Base-by-base conservation (phyloP, 495 filamentous ascomycete species). In the Bacidia rubella region DNA sequence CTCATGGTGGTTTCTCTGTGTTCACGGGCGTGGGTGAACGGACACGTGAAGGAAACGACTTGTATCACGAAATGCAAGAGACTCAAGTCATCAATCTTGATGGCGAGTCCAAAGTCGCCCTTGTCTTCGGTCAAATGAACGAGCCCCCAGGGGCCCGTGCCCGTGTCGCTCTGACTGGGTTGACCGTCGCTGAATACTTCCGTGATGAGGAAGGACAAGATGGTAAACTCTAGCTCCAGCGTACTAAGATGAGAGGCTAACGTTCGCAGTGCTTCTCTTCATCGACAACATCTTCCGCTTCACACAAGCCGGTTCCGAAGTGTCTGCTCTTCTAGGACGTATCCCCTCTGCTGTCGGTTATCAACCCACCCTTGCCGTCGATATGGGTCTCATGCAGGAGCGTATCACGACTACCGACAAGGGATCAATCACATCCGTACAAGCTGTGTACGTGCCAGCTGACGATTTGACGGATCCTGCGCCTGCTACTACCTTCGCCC, bases 21-120 rank as follows among this genome's bases (percentile, higher is more conserved):
- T 98, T 98, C 83, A 94, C 87, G 69, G 92, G 92, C 88, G 92
- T 98, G 73, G 92, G 92, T 66, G 92, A 98, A 85, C 92, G 92
- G 78, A 98, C 92, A 66, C 92, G 92, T 85, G 92, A 98, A 83
- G 92, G 92, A 82, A 98, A 98, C 82, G 92, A 98, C 83, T 75
- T 98, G 80, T 98, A 98, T 85, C 93, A 98, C 78, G 92, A 98
- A 85, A 98, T 98, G 92, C 92, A 98, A 79, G 90, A 98, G 78
- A 98, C 92, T 66, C 82, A 83, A 75, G 92, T 98, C 81, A 98
- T 98, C 75, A 78, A 98, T 72, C 87, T 98, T 57, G 92, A 98
- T 58, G 92, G 92, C 74, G 89, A 95, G 64, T 98, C 92, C 70
- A 98, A 98, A 85, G 92, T 97, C 75, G 87, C 92, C 57, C 80